phyloP scores from a whole-genome alignment of 441 rosid species.

The Pelargonium myrrhifolium region DNA sequence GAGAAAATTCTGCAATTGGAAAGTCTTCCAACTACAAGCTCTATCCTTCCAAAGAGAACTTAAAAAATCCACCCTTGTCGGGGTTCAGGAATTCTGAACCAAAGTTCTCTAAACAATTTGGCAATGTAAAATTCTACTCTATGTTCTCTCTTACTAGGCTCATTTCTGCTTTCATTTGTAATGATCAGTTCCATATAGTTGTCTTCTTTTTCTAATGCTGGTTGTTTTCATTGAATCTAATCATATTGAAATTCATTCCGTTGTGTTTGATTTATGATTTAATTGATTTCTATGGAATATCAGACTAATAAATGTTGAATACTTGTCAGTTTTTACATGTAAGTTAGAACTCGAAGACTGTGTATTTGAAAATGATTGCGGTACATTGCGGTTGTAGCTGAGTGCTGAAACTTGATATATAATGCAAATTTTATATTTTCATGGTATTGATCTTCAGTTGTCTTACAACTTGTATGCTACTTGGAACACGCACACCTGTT shows the following conservation, averaged over 20 bases:
- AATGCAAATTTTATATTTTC: background rate
- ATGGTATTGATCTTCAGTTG: background rate
- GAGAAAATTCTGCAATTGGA: slow-evolving; percentile 45
- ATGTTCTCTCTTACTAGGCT: background rate
- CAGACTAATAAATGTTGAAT: background rate
- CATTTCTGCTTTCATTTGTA: background rate
- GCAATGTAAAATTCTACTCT: slow-evolving; percentile 48
- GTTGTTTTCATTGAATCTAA: background rate
- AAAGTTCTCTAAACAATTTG: slow-evolving; percentile 56
- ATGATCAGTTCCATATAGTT: background rate
- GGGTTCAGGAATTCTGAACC: slow-evolving; percentile 44
- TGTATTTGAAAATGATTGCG: background rate
- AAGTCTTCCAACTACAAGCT: slow-evolving; percentile 39
- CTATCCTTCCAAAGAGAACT: slow-evolving; percentile 31
- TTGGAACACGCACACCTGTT: too few relatives aligned
- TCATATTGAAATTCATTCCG: background rate
- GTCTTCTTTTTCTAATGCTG: background rate
- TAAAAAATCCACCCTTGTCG: slow-evolving; percentile 28
- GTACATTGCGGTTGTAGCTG: background rate
- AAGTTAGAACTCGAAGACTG: background rate
- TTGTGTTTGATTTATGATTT: background rate
- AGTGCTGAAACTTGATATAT: background rate
- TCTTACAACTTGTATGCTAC: background rate
- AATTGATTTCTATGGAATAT: background rate
- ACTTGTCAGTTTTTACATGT: background rate